phyloP scores from a whole-genome alignment of 805 yeast species.

The Ogataea pini region DNA sequence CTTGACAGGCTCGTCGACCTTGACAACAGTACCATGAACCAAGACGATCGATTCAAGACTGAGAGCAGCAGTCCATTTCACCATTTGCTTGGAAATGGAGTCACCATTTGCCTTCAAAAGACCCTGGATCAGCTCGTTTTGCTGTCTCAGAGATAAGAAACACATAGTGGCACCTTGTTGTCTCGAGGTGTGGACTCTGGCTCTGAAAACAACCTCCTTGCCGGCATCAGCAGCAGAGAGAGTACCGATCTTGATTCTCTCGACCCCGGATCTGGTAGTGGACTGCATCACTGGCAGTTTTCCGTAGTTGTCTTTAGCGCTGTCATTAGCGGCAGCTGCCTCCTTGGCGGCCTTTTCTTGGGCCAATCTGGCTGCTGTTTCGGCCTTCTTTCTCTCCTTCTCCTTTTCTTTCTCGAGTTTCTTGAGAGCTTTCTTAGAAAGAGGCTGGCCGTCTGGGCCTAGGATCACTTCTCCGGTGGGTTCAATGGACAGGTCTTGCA shows the following conservation, averaged over 20 bases:
- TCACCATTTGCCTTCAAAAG: conserved; percentile 72
- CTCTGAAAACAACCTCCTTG: conserved; percentile 80
- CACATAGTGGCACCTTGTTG: conserved; percentile 95
- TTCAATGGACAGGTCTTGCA: conserved; percentile 27
- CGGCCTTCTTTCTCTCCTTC: conserved; percentile 90
- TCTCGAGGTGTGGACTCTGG: conserved; percentile 90
- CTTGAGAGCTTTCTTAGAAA: conserved; percentile 92
- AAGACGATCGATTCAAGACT: conserved; percentile 89
- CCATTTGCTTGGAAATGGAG: conserved; percentile 88
- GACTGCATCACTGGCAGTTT: conserved; percentile 86
- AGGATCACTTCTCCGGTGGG: conserved; percentile 24
- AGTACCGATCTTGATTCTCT: conserved; percentile 58
- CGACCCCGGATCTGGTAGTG: conserved; percentile 57
- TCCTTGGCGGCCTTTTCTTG: conserved; percentile 82
- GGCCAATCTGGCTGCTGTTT: conserved; percentile 84
- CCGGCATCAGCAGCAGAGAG: conserved; percentile 69
- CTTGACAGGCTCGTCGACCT: conserved; percentile 83
- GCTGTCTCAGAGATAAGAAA: conserved; percentile 91
- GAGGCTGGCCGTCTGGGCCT: conserved; percentile 74
- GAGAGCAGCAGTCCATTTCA: conserved; percentile 89
- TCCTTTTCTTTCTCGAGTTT: conserved; percentile 91
- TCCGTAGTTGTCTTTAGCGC: conserved; percentile 87
- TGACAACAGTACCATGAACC: conserved; percentile 80
- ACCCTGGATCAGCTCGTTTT: conserved; percentile 78
- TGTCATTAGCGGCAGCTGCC: conserved; percentile 70